Percentiles rank a stretch among this genome's conserved stretches.
phyloP scores from a whole-genome alignment of 2,329 filamentous ascomycete species.

The Aspergillus cejpii region DNA sequence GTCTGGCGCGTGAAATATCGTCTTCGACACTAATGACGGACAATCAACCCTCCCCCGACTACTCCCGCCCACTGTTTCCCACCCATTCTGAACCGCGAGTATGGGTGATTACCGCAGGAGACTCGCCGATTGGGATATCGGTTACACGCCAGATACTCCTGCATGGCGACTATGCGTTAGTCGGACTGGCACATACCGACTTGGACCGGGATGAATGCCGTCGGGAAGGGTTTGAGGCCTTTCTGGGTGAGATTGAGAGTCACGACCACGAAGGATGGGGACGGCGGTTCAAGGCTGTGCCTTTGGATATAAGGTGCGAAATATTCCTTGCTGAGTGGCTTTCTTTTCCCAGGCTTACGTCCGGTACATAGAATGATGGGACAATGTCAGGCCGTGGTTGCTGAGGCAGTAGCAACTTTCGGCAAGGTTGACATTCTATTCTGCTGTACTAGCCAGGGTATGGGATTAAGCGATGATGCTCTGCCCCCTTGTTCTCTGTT shows the following conservation, averaged over 20 bases:
- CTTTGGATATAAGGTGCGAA: conserved; percentile 51
- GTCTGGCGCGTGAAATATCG: conserved; percentile 16
- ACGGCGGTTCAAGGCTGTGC: conserved; percentile 62
- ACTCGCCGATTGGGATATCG: conserved; percentile 77
- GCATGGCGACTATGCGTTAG: conserved; percentile 88
- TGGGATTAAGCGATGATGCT: conserved; percentile 9
- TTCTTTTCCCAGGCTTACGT: conserved; percentile 10
- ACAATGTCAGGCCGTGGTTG: conserved; percentile 77
- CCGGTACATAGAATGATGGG: conserved; percentile 46
- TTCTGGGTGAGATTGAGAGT: conserved; percentile 56
- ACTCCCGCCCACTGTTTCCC: conserved; percentile 47
- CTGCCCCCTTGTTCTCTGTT: neutral
- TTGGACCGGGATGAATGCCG: conserved; percentile 67
- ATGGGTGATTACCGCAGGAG: conserved; percentile 85
- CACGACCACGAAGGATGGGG: conserved; percentile 72
- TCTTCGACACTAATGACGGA: conserved; percentile 32
- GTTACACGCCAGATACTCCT: conserved; percentile 72
- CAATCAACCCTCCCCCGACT: conserved; percentile 29
- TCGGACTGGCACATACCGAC: conserved; percentile 71
- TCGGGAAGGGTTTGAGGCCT: conserved; percentile 70
- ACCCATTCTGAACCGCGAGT: conserved; percentile 65
- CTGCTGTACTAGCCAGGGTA: conserved; percentile 82
- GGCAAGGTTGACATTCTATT: conserved; percentile 83
- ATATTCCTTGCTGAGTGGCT: neutral
- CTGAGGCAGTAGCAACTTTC: conserved; percentile 77